Evolutionary conservation across 257 asterid species (phyloP), one percentile per base, ranked within the genome.

Genomic region (Primulina eburnea): DNA sequence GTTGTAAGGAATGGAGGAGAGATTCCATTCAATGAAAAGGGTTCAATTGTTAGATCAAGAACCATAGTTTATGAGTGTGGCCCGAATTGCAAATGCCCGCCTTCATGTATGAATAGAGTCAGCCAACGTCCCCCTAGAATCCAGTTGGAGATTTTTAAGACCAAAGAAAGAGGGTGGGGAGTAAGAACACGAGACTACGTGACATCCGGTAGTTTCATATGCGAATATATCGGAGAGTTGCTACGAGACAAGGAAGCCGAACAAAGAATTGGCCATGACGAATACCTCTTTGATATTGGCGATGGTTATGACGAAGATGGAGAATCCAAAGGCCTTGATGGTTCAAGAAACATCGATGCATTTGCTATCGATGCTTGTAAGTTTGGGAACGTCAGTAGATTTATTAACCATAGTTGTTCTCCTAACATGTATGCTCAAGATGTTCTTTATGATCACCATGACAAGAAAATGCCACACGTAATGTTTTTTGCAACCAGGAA

Each of bases 321-420:
- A 38, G 50, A 38, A 38, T 10, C 10, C 1, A 3, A 38, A 38
- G 14, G 50, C 16, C 9, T 6, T 35, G 40, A 1, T 33, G 72
- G 75, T 29, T 38, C 70, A 43, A 71, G 33, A 26, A 72, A 69
- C 20, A 61, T 52, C 8, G 73, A 63, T 70, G 77, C 68, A 4
- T 57, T 24, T 33, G 71, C 72, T 5, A 64, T 83, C 57, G 92
- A 86, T 81, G 84, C 87, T 0, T 53, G 73, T 5, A 33, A 71
- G 50, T 65, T 33, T 59, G 95, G 89, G 6, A 88, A 88, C 30
- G 84, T 86, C 11, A 86, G 85, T 50, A 79, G 90, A 72, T 88
- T 88, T 57, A 68, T 88, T 38, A 82, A 75, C 64, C 78, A 81
- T 30, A 72, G 86, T 64, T 71, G 79, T 64, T 73, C 83, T 0